Evolutionary conservation across 1,284 basidiomycete species (phyloP).

Genomic region (Trichosporon coremiiforme): DNA sequence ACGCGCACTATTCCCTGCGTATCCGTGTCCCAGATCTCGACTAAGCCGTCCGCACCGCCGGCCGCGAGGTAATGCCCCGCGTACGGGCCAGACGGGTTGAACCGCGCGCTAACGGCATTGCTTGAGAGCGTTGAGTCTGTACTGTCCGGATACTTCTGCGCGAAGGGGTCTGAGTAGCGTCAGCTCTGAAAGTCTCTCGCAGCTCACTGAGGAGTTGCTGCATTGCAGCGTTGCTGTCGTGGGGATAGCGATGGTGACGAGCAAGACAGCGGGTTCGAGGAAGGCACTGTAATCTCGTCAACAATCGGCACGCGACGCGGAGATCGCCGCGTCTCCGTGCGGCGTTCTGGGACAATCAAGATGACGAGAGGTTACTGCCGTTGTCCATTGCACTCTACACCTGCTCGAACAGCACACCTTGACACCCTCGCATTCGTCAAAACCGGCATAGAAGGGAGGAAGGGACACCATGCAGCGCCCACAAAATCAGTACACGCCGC

Average conservation of each 20-base stretch:
- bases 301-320: slow-evolving; percentile 14
- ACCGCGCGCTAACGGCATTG: slow-evolving; percentile 73
- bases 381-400: neutral
- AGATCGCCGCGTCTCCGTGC: neutral
- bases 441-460: neutral
- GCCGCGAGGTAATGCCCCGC: slow-evolving; percentile 82
- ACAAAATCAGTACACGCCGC: slow-evolving; percentile 31
- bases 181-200: neutral
- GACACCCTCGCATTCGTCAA: neutral
- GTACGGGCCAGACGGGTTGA: slow-evolving; percentile 69
- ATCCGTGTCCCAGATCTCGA: slow-evolving; percentile 88
- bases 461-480: slow-evolving; percentile 22
- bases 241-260: neutral
- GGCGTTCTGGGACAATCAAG: neutral
- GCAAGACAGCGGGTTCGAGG: neutral
- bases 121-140: slow-evolving; percentile 77
- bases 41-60: slow-evolving; percentile 78
- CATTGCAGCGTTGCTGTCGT: slow-evolving; percentile 34
- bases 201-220: slow-evolving; percentile 53
- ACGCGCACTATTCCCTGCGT: slow-evolving; percentile 77
- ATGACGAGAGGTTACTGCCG: neutral
- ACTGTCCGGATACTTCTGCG: slow-evolving; percentile 61
- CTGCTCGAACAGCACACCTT: neutral
- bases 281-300: slow-evolving; percentile 2
- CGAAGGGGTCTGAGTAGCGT: slow-evolving; percentile 57